Conservation (phyloP, 2,329 filamentous ascomycete genomes). For the Pseudogymnoascus sp. region DNA sequence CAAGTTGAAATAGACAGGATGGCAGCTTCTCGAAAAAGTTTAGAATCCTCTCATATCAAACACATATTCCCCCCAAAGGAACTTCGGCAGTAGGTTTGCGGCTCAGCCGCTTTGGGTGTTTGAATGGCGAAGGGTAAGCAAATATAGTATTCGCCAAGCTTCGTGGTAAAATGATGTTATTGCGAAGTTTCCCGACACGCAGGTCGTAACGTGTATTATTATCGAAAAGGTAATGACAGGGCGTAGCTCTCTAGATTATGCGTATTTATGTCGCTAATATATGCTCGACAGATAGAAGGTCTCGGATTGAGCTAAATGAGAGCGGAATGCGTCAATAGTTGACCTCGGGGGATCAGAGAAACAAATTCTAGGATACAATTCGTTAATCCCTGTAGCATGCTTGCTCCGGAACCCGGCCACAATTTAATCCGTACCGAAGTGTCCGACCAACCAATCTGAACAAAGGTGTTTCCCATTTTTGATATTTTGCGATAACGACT, state of each 20-base stretch:
- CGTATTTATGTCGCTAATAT: not conserved
- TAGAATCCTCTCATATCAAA: slow-evolving; percentile 27
- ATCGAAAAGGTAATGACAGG: slow-evolving; percentile 5
- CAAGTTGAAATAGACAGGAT: slow-evolving; percentile 37
- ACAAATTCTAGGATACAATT: slow-evolving; percentile 8
- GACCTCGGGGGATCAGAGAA: slow-evolving; percentile 8
- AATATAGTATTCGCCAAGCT: slow-evolving; percentile 4
- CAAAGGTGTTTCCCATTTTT: slow-evolving; percentile 6
- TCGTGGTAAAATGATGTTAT: slow-evolving; percentile 5
- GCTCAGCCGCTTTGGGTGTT: slow-evolving; percentile 9
- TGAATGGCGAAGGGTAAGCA: not conserved
- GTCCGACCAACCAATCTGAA: slow-evolving; percentile 5
- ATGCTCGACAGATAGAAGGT: slow-evolving; percentile 4
- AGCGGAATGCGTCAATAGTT: not conserved
- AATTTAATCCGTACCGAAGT: not conserved
- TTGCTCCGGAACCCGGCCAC: not conserved
- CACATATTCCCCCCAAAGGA: slow-evolving; percentile 25
- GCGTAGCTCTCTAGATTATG: not conserved
- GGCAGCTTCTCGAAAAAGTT: slow-evolving; percentile 29
- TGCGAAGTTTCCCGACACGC: slow-evolving; percentile 1
- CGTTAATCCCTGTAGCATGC: slow-evolving; percentile 5
- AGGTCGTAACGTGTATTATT: not conserved
- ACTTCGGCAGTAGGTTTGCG: slow-evolving; percentile 13
- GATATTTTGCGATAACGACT: slow-evolving; percentile 6
- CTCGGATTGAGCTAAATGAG: not conserved